Base-by-base conservation (phyloP, 768 basidiomycete genomes). In the Mycena rosella region DNA sequence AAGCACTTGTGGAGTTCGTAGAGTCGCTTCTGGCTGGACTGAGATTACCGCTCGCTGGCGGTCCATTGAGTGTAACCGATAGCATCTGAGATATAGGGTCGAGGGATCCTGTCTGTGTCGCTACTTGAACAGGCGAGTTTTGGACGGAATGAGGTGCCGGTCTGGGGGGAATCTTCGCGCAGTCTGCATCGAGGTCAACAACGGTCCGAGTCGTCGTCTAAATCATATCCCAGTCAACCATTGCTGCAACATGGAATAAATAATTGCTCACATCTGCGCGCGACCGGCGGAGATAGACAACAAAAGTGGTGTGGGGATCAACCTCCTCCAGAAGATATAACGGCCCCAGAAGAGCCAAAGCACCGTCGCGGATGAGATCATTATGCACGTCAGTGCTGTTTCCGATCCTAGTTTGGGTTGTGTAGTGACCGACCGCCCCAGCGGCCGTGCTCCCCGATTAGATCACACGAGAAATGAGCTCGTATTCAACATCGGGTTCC, bases 1-100 rank as follows among this genome's bases (percentile, higher is more conserved):
- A 55, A 6, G 32, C 20, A n/a, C 29, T 30, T 17, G 14, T 15
- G 15, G 49, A 51, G 30, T 8, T 53, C 8, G 32, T 53, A 5
- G 51, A 53, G 32, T 53, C 51, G n/a, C 30, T 55, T n/a, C 38
- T 14, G 22, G 53, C 53, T 22, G 53, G 26, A n/a, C 34, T 55
- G 4, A 3, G 32, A 24, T 26, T 11, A 34, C 3, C 3, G 6
- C 38, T 38, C 5, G 8, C 5, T 17, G 34, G 24, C 13, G 51
- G n/a, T 3, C 17, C 32, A 13, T 24, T 30, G 18, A 53, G 51
- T 14, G 51, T 22, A 20, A 10, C 51, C 14, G 34, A 30, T 2
- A 53, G 32, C 51, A 53, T 27, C 30, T 32, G 18, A 6, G 47
- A 48, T 5, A 48, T 24, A 9, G 10, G 22, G n/a, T 34, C 32